A percentile compares a stretch with the other conserved stretches of the same genome.
phyloP scores from a whole-genome alignment of 257 asterid species.

The Ajuga chamaepitys region DNA sequence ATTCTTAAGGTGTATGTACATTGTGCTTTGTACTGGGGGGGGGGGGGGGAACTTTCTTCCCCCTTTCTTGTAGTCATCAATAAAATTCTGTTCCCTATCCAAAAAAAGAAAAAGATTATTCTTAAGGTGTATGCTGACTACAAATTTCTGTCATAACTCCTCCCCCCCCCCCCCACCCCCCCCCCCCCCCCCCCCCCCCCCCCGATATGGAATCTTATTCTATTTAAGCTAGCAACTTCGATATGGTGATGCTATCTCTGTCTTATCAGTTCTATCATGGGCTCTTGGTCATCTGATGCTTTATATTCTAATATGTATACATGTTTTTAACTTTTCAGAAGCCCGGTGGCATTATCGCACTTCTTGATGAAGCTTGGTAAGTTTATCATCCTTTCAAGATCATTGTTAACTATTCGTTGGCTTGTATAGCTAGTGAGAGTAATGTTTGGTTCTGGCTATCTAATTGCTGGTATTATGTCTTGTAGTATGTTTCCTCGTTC shows the following conservation, averaged over 20 bases:
- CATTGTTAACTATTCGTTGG: not conserved
- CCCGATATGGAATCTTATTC: not conserved
- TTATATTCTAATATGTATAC: constrained; percentile 10
- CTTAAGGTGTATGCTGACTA: not conserved
- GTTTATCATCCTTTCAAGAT: constrained; percentile 14
- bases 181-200: no score
- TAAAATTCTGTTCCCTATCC: not conserved
- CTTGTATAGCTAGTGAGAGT: not conserved
- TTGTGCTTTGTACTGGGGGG: no score
- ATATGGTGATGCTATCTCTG: not conserved
- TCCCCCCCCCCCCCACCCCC: no score
- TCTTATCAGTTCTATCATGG: not conserved
- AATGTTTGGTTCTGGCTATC: constrained; percentile 17
- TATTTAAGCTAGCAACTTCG: not conserved
- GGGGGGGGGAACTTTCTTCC: no score
- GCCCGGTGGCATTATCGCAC: constrained; percentile 98
- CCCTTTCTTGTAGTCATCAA: no score
- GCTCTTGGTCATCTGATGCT: not conserved
- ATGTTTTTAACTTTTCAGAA: constrained; percentile 49
- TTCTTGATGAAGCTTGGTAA: constrained; percentile 99
- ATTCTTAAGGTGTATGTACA: no score
- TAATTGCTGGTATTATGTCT: constrained; percentile 6
- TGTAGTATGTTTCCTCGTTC: constrained; percentile 97
- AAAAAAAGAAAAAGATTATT: not conserved
- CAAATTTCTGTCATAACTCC: not conserved